Percentiles rank a stretch among this genome's conserved stretches.
These are phyloP conservation scores for Diaporthe citri DNA, from an alignment of 2,329 filamentous ascomycete species.

Conservation along the genomic window DNA sequence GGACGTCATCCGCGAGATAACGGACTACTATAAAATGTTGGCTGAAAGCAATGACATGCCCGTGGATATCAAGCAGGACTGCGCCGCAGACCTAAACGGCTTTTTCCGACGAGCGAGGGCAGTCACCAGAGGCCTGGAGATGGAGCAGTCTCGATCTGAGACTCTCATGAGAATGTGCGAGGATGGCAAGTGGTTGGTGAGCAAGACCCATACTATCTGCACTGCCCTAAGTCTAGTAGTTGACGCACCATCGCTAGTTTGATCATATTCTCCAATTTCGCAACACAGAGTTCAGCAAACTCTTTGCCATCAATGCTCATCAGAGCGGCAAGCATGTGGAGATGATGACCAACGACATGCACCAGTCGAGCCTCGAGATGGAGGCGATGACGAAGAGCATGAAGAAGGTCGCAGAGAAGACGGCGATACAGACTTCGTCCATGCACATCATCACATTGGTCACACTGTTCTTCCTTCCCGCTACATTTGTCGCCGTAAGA, in stretches of 20 bases:
- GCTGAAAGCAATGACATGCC: background rate
- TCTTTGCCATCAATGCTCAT: constrained; percentile 5
- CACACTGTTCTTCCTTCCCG: constrained; percentile 48
- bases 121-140: background rate
- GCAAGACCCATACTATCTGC: too few species aligned
- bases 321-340: constrained; percentile 6
- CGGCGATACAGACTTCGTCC: constrained; percentile 55
- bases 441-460: constrained; percentile 50
- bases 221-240: too few species aligned
- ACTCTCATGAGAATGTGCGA: constrained; percentile 7
- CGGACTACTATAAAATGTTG: background rate
- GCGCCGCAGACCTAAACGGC: background rate
- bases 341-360: constrained; percentile 6
- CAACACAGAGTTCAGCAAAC: constrained; percentile 9
- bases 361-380: constrained; percentile 14
- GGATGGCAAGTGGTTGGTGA: constrained; percentile 5
- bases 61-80: background rate
- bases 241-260: too few species aligned
- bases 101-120: background rate
- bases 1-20: background rate
- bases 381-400: constrained; percentile 46
- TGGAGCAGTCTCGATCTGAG: constrained; percentile 12
- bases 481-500: constrained; percentile 45
- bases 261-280: background rate
- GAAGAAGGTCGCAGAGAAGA: constrained; percentile 64